Percentiles rank a stretch among this genome's conserved stretches.
Evolutionary conservation across 106 monocot species (phyloP).

Genomic region (Alisma plantagoaquatica): DNA sequence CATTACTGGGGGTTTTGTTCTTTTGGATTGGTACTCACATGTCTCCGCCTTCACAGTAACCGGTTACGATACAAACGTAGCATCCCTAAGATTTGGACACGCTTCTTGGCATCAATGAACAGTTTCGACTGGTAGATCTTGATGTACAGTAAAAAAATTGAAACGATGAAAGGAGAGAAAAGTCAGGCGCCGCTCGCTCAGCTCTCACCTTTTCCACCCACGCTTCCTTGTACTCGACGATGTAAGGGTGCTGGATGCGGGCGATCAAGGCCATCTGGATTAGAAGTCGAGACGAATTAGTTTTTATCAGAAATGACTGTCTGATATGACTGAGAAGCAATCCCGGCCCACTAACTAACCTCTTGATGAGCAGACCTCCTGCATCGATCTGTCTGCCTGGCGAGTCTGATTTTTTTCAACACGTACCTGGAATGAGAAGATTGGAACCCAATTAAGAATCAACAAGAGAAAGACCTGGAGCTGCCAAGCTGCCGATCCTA

Average conservation of each 20-base stretch:
- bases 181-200: no score
- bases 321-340: not conserved
- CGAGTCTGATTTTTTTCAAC: conserved; percentile 93
- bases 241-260: conserved; percentile 83
- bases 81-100: conserved; percentile 44
- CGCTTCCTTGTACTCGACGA: conserved; percentile 98
- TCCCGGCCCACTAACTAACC: conserved; percentile 23
- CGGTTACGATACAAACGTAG: conserved; percentile 96
- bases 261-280: conserved; percentile 96
- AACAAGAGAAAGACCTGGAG: not conserved
- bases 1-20: not conserved
- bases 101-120: not conserved
- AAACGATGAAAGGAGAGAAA: not conserved
- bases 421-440: conserved; percentile 56
- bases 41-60: conserved; percentile 98
- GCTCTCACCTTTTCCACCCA: conserved; percentile 98
- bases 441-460: not conserved
- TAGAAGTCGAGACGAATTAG: not conserved
- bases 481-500: not conserved
- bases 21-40: conserved; percentile 45
- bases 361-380: conserved; percentile 95
- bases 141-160: not conserved
- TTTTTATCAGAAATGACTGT: not conserved
- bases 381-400: conserved; percentile 94
- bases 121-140: not conserved